phyloP scores from a whole-genome alignment of 768 basidiomycete species.

The Coprinellus micaceus region DNA sequence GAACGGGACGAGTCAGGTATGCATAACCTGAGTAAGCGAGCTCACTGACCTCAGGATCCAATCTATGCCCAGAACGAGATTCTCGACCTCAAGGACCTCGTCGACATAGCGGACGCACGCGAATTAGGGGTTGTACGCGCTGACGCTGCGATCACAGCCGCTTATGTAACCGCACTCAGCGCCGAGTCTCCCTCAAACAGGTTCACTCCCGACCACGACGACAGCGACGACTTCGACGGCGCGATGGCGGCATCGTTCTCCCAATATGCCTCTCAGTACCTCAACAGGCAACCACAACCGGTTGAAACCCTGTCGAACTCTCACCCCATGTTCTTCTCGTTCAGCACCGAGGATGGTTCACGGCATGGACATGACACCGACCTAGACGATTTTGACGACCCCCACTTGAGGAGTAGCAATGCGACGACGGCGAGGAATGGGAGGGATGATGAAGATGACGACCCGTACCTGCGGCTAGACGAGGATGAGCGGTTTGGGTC shows the following conservation, averaged over 20 bases:
- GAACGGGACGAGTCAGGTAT: too few species aligned
- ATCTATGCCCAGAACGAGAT: background rate
- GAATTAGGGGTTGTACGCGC: too few species aligned
- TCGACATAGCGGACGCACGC: too few species aligned
- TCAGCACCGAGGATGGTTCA: slow-evolving; percentile 71
- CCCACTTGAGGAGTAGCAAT: slow-evolving; percentile 52
- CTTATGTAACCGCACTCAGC: background rate
- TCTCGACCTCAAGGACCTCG: background rate
- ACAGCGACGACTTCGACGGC: slow-evolving; percentile 19
- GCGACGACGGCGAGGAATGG: slow-evolving; percentile 27
- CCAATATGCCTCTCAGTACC: slow-evolving; percentile 78
- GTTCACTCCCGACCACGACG: slow-evolving; percentile 1
- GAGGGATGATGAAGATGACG: slow-evolving; percentile 55
- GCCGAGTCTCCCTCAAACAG: slow-evolving; percentile 7
- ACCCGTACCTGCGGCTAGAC: slow-evolving; percentile 76
- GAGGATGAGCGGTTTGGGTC: slow-evolving; percentile 47
- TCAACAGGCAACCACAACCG: slow-evolving; percentile 50
- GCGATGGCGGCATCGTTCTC: slow-evolving; percentile 70
- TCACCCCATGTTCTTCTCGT: slow-evolving; percentile 87
- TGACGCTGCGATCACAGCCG: too few species aligned
- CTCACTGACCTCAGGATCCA: background rate
- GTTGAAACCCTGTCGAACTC: slow-evolving; percentile 52
- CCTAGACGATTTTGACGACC: slow-evolving; percentile 73
- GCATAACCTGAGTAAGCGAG: background rate
- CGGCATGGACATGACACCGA: slow-evolving; percentile 44